Evolutionary conservation across 1,139 yeast species (phyloP).

Genomic region (Pichia sp.): DNA sequence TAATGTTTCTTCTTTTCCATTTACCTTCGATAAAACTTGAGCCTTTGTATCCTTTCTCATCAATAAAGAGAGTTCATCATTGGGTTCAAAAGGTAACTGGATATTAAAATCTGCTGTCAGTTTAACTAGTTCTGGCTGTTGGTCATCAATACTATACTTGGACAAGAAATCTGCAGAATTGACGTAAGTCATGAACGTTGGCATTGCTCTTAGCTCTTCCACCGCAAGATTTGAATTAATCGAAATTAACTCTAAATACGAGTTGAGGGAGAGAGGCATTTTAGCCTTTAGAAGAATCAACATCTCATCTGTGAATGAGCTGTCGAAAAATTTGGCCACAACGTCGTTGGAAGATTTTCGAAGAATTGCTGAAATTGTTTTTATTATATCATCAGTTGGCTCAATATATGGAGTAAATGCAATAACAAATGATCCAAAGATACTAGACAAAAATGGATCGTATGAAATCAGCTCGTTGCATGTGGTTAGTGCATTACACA

Average conservation of each 20-base stretch:
- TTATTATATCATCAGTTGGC: constrained; percentile 51
- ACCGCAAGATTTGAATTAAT: constrained; percentile 65
- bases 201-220: constrained; percentile 54
- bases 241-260: constrained; percentile 59
- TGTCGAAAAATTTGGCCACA: constrained; percentile 54
- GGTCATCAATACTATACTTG: constrained; percentile 47
- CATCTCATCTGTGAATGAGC: constrained; percentile 51
- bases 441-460: constrained; percentile 53
- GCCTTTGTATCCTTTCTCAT: constrained; percentile 62
- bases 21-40: constrained; percentile 47
- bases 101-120: constrained; percentile 41
- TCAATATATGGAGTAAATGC: constrained; percentile 62
- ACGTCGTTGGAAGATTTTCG: constrained; percentile 52
- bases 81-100: constrained; percentile 47
- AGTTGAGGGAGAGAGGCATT: constrained; percentile 63
- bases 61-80: constrained; percentile 42
- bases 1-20: constrained; percentile 28
- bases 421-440: constrained; percentile 55
- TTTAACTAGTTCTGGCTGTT: constrained; percentile 48
- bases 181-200: constrained; percentile 53
- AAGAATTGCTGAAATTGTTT: constrained; percentile 48
- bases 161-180: constrained; percentile 37
- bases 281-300: constrained; percentile 63
- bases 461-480: constrained; percentile 45
- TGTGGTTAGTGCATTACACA: constrained; percentile 42